Evolutionary conservation across 2,329 filamentous ascomycete genomes (phyloP), one percentile per base, ranked within the genome.

Genomic region (Akanthomyces muscarius): DNA sequence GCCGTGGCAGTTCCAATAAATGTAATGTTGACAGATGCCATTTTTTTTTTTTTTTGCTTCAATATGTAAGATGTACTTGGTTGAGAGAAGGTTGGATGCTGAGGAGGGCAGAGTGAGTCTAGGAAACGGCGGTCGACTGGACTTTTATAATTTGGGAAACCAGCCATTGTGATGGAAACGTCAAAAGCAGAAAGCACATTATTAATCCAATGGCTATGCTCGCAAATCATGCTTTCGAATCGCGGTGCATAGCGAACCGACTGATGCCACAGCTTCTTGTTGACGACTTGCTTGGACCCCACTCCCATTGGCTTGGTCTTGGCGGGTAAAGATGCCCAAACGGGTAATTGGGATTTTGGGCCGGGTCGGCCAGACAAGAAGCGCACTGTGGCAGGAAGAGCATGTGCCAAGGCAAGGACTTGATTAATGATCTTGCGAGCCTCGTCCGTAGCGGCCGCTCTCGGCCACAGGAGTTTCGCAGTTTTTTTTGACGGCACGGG

Each of bases 1-100:
- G 79, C 78, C 0, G 79, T 81, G 4, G 80, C 80, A 1, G 80
- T 82, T 16, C 76, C 77, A 57, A 83, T 77, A 63, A 79, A 75
- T 30, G 78, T 81, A 55, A 82, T 71, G 5, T 61, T 73, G 33
- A 79, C 61, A 62, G 38, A 57, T 65, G 38, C 38, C 53, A 56
- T 56, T 10, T 44, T 56, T 38, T 41, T n/a, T n/a, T 21, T 30
- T 4, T 30, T 30, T 30, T 6, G 28, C 28, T 30, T 4, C 6
- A 2, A 30, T 4, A 30, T 30, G 28, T 18, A 53, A 23, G 5
- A 16, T 21, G 21, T 13, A 36, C 18, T 14, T 38, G 13, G 41
- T 62, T 61, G 61, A 71, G 21, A 69, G 51, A 41, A 56, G n/a
- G 16, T 42, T 38, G 36, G 28, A 30, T 45, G 38, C 23, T 18